Evolutionary conservation across 495 filamentous ascomycete genomes (phyloP).

Genomic region (Astrothelium macrocarpum): DNA sequence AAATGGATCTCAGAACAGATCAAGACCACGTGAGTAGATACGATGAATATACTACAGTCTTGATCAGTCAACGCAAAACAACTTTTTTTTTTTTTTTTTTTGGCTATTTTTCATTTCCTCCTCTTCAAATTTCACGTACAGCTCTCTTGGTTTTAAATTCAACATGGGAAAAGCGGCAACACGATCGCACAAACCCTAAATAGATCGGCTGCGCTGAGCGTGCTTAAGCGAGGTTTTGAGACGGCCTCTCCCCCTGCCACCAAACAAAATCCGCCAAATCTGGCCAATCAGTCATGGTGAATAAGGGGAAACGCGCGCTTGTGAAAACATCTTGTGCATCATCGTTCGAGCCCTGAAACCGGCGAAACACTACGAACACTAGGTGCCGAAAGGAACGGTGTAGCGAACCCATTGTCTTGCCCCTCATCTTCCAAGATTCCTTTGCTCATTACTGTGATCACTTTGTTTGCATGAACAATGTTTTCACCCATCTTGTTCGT

Average conservation of each 20-base stretch:
- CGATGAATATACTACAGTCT: no score
- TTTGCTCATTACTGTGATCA: neutral
- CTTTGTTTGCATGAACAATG: neutral
- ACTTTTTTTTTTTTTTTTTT: no score
- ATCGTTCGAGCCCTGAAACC: neutral
- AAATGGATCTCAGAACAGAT: no score
- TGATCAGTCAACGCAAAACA: no score
- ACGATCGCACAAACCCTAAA: neutral
- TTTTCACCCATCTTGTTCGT: neutral
- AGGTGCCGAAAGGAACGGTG: neutral
- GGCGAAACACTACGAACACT: neutral
- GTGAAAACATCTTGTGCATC: neutral
- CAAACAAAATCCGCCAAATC: neutral
- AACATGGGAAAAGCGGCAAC: neutral
- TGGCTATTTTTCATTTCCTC: no score
- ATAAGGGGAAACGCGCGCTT: neutral
- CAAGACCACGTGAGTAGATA: no score
- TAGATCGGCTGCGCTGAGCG: neutral
- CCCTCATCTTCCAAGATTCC: neutral
- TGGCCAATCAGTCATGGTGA: neutral
- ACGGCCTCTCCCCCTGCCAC: neutral
- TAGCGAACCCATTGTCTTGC: neutral
- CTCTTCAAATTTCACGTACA: no score
- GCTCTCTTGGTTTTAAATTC: no score
- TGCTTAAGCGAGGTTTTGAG: neutral